Percentiles rank a stretch among this genome's conserved stretches.
These are phyloP conservation scores for Ensete glaucum DNA, from an alignment of 176 grass and related monocot genomes.

Conservation along the genomic window DNA sequence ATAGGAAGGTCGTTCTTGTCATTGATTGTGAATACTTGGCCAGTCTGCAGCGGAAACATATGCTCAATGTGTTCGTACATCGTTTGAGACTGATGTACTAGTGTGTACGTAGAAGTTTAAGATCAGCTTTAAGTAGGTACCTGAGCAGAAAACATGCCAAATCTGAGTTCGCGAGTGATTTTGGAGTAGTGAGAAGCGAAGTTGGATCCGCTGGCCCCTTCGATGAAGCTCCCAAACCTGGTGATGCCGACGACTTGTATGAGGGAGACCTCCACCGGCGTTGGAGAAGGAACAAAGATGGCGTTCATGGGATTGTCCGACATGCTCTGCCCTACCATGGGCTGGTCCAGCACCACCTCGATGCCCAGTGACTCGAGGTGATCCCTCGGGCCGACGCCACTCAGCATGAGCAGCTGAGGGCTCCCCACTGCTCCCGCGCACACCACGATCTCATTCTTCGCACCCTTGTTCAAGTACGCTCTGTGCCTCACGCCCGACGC, in stretches of 20 bases:
- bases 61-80: too few relatives aligned
- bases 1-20: background rate
- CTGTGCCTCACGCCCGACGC: background rate
- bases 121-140: too few relatives aligned
- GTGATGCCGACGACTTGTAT: constrained; percentile 17
- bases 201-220: background rate
- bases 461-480: constrained; percentile 2
- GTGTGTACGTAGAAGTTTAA: too few relatives aligned
- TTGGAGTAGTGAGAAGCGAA: background rate
- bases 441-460: constrained; percentile 5
- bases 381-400: background rate
- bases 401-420: constrained; percentile 14
- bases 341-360: constrained; percentile 2
- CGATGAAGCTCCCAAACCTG: constrained; percentile 3
- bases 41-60: background rate
- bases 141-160: background rate
- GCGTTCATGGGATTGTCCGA: constrained; percentile 9
- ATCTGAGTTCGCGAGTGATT: background rate
- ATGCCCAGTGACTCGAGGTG: constrained; percentile 11
- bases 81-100: too few relatives aligned
- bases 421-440: constrained; percentile 7
- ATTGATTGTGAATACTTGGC: background rate
- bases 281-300: constrained; percentile 5
- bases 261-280: constrained; percentile 1
- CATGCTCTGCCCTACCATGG: constrained; percentile 4